A percentile compares a stretch with the other conserved stretches of the same genome.
Evolutionary conservation across 768 basidiomycete genomes (phyloP).

Genomic region (Calocera cornea): DNA sequence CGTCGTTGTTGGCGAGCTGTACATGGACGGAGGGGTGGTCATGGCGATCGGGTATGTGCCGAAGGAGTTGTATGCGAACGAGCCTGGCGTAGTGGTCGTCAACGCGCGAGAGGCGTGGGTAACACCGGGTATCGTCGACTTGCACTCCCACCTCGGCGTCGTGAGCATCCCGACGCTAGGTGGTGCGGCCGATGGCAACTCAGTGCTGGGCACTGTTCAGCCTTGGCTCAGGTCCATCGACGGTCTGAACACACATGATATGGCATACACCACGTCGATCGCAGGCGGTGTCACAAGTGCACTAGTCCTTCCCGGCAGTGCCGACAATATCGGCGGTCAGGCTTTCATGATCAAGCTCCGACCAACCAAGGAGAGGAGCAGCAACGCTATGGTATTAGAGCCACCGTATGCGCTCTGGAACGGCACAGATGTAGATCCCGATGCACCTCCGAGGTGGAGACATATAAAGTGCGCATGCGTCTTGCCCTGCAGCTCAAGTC

Average conservation of each 20-base stretch:
- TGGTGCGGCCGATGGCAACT: constrained; percentile 48
- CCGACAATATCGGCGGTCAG: constrained; percentile 44
- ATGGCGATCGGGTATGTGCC: constrained; percentile 35
- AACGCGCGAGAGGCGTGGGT: constrained; percentile 57
- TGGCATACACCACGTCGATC: constrained; percentile 54
- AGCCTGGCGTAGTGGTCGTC: constrained; percentile 37
- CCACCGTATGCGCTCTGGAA: constrained; percentile 43
- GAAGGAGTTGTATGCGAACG: constrained; percentile 36
- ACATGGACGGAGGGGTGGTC: constrained; percentile 53
- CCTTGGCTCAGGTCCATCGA: constrained; percentile 70
- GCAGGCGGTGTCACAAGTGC: constrained; percentile 81
- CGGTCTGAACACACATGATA: constrained; percentile 75
- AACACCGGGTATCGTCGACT: constrained; percentile 47
- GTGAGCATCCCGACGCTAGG: constrained; percentile 42
- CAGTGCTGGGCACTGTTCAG: constrained; percentile 48
- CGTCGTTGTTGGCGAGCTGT: constrained; percentile 47
- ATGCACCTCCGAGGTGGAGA: constrained; percentile 46
- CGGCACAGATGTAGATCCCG: constrained; percentile 32
- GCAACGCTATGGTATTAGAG: constrained; percentile 56
- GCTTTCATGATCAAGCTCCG: constrained; percentile 67
- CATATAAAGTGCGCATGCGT: constrained; percentile 52
- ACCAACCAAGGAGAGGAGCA: constrained; percentile 52
- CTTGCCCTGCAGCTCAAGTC: not conserved
- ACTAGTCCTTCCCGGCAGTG: constrained; percentile 57
- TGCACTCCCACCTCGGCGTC: constrained; percentile 71